Evolutionary conservation across 345 rosid species (phyloP).

Genomic region (Dipteronia sinensis): DNA sequence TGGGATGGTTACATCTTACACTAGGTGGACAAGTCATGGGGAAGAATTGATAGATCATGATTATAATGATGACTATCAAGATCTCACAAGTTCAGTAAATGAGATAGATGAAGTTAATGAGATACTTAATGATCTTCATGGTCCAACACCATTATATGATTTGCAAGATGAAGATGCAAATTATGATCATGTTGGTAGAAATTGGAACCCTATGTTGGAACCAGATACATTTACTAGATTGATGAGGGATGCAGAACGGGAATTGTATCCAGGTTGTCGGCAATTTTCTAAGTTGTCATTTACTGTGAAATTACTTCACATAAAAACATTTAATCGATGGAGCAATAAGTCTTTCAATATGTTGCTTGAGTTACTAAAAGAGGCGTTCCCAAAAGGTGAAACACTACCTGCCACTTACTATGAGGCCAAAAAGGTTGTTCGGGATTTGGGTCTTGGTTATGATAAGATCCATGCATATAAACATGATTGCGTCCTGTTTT

Average conservation of each 20-base stretch:
- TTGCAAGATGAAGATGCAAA: background rate
- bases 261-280: background rate
- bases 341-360: slow-evolving; percentile 12
- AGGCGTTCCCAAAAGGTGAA: background rate
- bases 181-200: background rate
- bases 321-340: background rate
- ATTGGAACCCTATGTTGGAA: background rate
- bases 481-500: slow-evolving; percentile 1
- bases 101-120: background rate
- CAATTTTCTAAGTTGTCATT: slow-evolving; percentile 10
- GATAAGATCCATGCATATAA: background rate
- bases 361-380: slow-evolving; percentile 2
- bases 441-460: background rate
- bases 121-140: background rate
- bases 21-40: background rate
- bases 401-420: background rate
- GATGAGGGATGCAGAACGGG: background rate
- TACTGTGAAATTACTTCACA: background rate
- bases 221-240: background rate
- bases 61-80: background rate
- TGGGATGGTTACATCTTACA: background rate
- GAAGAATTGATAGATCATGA: background rate
- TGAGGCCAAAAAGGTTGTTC: background rate
- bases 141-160: background rate
- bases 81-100: background rate